These are phyloP conservation scores for Pyrus hybrid DNA, from an alignment of 331 rosid genomes.

Conservation along the genomic window DNA sequence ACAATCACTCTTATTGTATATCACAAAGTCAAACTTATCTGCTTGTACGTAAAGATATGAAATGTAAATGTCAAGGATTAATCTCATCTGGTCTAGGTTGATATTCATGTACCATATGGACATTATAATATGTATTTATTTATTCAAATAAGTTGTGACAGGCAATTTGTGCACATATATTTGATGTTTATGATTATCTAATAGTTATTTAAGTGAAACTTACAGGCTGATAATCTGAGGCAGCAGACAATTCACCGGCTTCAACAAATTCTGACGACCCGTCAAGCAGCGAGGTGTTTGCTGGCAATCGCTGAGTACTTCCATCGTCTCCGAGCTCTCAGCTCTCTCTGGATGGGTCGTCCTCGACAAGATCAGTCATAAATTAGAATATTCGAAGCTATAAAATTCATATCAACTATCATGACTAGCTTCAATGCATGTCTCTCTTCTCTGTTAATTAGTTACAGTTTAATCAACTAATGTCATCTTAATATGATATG, in stretches of 20 bases:
- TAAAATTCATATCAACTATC: background rate
- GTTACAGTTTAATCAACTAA: background rate
- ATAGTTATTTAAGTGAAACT: background rate
- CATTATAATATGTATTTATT: background rate
- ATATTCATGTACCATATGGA: background rate
- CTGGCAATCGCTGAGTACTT: conserved; percentile 77
- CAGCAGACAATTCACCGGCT: conserved; percentile 71
- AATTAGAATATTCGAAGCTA: background rate
- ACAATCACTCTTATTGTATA: background rate
- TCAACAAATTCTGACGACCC: conserved; percentile 59
- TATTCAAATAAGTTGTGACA: too few relatives aligned
- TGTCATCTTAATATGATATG: background rate
- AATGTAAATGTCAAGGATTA: background rate
- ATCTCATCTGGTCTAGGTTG: background rate
- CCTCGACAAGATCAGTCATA: conserved; percentile 54
- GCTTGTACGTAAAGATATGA: background rate
- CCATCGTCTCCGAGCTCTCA: conserved; percentile 79
- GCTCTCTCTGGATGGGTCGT: conserved; percentile 93
- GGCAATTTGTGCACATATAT: background rate
- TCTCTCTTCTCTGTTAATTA: background rate
- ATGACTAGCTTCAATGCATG: background rate
- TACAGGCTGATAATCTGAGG: conserved; percentile 79
- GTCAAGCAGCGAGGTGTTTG: conserved; percentile 87
- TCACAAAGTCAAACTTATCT: background rate
- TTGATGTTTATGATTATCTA: background rate